Base-by-base conservation (phyloP, 176 grass and related monocot genomes). In the Musa schizocarpa region DNA sequence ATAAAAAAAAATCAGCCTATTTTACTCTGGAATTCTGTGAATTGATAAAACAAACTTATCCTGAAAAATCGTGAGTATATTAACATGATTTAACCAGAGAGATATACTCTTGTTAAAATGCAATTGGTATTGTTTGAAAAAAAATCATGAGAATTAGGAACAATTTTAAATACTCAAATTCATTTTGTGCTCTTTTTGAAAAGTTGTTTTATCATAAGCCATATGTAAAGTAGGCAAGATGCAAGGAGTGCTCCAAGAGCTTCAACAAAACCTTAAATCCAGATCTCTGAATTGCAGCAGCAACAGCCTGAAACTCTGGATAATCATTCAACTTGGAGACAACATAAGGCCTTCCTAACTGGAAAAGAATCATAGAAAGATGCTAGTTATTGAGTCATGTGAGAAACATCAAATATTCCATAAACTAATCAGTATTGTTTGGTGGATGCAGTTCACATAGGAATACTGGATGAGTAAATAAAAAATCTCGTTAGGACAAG, bases 241-340 rank as follows among this genome's bases (percentile, higher is more conserved):
- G 14, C 50, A 49, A 78, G 74, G 61, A 63, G 54, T 54, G 19
- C 1, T 54, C 53, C 59, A 76, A 79, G 29, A 82, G 29, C 53
- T 82, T 90, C 2, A 12, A 27, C 26, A 43, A 19, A 76, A 99
- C 96, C 96, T 99, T 99, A 82, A 99, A 95, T 29, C 96, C 96
- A 81, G 96, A 99, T 86, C 96, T 89, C 86, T 99, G 79, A 56
- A 95, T 99, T 13, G 96, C 96, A 92, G 89, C 89, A 76, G 91
- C 91, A 78, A 99, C 96, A 63, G 96, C 96, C 85, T 99, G 96
- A 87, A 99, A 99, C 48, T 95, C 94, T 51, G 91, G 91, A 78
- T 95, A 92, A 75, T 99, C 96, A 87, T 92, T 92, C 80, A 92
- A 84, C 79, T 92, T 99, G 65, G 91, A 89, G 52, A 95, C 88